Base-by-base conservation (phyloP, 2,329 filamentous ascomycete species). In the Sphaerulina populicola region DNA sequence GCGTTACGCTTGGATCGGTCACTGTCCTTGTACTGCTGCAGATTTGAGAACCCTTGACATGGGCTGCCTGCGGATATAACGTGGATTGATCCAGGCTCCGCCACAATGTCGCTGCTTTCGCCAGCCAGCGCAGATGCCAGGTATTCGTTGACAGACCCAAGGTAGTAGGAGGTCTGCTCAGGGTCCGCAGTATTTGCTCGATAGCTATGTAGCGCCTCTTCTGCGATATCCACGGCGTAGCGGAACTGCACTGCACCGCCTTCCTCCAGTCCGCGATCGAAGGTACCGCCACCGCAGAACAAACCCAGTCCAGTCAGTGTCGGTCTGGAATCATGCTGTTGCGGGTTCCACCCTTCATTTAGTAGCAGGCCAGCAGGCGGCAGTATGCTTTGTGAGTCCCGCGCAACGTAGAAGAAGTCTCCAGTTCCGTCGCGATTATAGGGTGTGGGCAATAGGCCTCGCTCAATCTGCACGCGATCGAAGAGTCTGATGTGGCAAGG, bases 281-380 rank as follows among this genome's bases (percentile, higher is more conserved):
- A 81, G 47, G 83, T 88, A 0, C 88, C 87, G 14, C 84, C 83
- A 0, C 88, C 88, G 57, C 83, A 88, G 61, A 88, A 94, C 0
- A 93, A 70, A 56, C 88, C 85, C 3, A 91, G 68, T 0, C 82
- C 84, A 40, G 29, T 53, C 3, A 66, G 44, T 14, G 56, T 58
- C 9, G 31, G 35, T 3, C 43, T 10, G 3, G 35, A 14, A 2
- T 29, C 7, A 10, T 8, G 4, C 2, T 27, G 7, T n/a, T 14
- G 29, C 10, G 41, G 52, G 44, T 41, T 44, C 51, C 54, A 86
- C 71, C 52, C 72, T 73, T 14, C 62, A 54, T 53, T 51, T 64
- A 37, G 44, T 52, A 4, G 58, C 50, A 30, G 1, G 54, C 57
- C 0, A 21, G 15, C n/a, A 9, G 11, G 31, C 10, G 11, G 31